phyloP scores from a whole-genome alignment of 306 rosid genomes.

The Vicia faba region DNA sequence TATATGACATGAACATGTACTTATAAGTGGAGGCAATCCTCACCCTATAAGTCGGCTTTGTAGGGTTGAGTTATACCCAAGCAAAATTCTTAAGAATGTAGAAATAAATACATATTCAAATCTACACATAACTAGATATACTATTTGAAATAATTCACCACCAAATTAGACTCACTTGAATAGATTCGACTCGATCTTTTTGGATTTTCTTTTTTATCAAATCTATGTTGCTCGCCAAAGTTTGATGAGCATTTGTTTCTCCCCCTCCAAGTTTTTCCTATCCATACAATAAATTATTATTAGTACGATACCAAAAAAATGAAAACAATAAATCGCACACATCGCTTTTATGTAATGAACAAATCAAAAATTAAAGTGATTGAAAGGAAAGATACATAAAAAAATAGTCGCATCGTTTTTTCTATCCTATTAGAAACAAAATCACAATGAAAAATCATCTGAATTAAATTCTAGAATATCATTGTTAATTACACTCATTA shows the following conservation, averaged over 20 bases:
- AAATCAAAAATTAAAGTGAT: background rate
- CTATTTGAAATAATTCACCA: slow-evolving; percentile 1
- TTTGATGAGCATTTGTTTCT: slow-evolving; percentile 34
- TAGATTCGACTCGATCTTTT: slow-evolving; percentile 43
- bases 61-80: too few species aligned
- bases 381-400: background rate
- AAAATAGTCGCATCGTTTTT: background rate
- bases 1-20: too few species aligned
- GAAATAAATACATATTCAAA: too few species aligned
- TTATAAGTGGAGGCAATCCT: too few species aligned
- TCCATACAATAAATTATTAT: slow-evolving; percentile 1
- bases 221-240: slow-evolving; percentile 49
- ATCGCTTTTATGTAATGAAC: background rate
- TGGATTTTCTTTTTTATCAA: slow-evolving; percentile 55
- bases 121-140: background rate
- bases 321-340: background rate
- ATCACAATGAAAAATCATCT: background rate
- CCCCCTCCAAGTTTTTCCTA: slow-evolving; percentile 49
- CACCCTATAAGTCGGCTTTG: too few species aligned
- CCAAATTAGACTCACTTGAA: slow-evolving; percentile 46
- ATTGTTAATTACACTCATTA: too few species aligned
- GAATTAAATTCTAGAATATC: slow-evolving; percentile 9
- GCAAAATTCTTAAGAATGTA: too few species aligned
- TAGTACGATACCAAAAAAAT: background rate
- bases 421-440: slow-evolving; percentile 17